Base-by-base conservation (phyloP, 1,284 basidiomycete species). In the Naganishia sp. region DNA sequence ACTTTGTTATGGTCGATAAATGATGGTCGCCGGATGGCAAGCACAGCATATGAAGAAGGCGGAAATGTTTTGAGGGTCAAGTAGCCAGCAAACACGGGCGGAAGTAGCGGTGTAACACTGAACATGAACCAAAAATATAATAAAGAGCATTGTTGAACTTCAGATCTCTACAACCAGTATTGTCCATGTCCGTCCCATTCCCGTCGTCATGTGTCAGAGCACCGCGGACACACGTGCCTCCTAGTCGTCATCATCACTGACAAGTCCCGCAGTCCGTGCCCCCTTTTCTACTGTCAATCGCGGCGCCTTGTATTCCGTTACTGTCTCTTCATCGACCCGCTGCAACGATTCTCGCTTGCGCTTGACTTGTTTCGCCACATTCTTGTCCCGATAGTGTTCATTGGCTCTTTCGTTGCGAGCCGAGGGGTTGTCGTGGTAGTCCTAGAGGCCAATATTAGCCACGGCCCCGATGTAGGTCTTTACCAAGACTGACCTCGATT, bases 191-290 rank as follows among this genome's bases (percentile, higher is more conserved):
- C 13, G 4, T 13, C 4, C 35, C 35, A 39, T 39, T 9, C 35
- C 35, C 35, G 2, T 39, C 35, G 35, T 13, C 35, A 39, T 39
- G 4, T 39, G 7, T 39, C 35, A 3, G 28, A 3, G 28, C 28
- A 28, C 28, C 28, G 28, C 28, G 28, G 28, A 28, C 28, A 28
- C 28, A 2, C 28, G 28, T 39, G 11, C 47, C 15, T 4, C 6
- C n/a, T 54, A 54, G 39, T 54, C 52, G n/a, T 61, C 58, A 18
- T 61, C 58, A 28, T 61, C 58, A 32, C 58, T 61, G 39, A 61
- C 58, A 10, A 61, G 47, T 15, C 58, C 58, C 10, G 35, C 13
- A 28, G 35, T 18, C 42, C 58, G 39, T 11, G 49, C 58, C 9
- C 47, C 25, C 23, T 42, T 61, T 35, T 47, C 35, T 28, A 61